Evolutionary conservation across 345 rosid genomes (phyloP).

Genomic region (Pugionium dolabratum): DNA sequence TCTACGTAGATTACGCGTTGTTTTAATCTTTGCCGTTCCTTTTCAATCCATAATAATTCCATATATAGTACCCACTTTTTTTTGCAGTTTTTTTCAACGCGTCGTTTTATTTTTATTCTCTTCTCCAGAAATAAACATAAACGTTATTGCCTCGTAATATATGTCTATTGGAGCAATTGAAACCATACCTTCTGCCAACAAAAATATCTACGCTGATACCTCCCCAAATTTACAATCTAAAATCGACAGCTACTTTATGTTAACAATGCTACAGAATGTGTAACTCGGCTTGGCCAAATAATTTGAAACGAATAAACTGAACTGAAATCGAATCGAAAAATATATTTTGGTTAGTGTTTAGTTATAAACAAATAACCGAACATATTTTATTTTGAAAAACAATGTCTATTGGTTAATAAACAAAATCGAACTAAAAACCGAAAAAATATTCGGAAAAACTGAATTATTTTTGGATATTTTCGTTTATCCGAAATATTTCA

Average conservation of each 20-base stretch:
- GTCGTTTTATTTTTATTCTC: background rate
- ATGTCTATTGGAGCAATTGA: background rate
- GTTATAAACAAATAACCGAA: no score
- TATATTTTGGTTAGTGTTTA: no score
- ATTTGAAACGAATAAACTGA: no score
- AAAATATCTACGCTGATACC: slow-evolving; percentile 21
- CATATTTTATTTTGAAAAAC: no score
- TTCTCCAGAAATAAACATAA: background rate
- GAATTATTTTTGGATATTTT: no score
- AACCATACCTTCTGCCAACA: background rate
- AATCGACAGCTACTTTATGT: slow-evolving; percentile 4
- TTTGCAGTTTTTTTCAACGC: slow-evolving; percentile 18
- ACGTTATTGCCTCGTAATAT: background rate
- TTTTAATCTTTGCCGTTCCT: slow-evolving; percentile 16
- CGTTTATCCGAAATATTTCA: no score
- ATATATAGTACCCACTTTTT: background rate
- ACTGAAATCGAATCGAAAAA: no score
- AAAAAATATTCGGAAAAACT: no score
- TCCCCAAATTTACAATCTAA: slow-evolving; percentile 3
- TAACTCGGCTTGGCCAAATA: no score
- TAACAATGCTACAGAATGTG: no score
- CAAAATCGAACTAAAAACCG: no score
- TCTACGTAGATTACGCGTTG: slow-evolving; percentile 51
- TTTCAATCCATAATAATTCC: background rate
- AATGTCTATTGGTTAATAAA: no score